These are phyloP conservation scores for Limnanthes douglasii DNA, from an alignment of 345 rosid genomes.

Conservation along the genomic window DNA sequence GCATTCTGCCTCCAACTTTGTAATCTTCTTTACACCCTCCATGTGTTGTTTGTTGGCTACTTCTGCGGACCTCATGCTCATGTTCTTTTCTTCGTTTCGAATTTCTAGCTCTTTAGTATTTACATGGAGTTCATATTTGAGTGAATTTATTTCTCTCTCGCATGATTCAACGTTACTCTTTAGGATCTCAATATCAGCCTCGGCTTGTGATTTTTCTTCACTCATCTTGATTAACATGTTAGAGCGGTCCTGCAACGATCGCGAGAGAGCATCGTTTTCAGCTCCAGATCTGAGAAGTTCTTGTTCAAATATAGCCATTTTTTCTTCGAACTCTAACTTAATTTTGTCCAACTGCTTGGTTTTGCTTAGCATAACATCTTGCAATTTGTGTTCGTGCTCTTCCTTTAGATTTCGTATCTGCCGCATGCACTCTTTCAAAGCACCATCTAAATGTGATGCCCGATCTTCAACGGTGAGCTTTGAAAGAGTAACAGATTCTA, in stretches of 20 bases:
- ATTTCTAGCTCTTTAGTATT: constrained; percentile 76
- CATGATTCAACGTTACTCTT: constrained; percentile 73
- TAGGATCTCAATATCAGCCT: constrained; percentile 62
- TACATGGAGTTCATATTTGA: constrained; percentile 72
- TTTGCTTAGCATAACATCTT: constrained; percentile 40
- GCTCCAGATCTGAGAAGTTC: constrained; percentile 62
- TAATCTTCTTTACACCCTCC: constrained; percentile 85
- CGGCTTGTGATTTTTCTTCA: constrained; percentile 70
- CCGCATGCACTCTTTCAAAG: constrained; percentile 83
- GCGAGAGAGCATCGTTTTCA: constrained; percentile 53
- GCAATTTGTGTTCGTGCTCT: constrained; percentile 66
- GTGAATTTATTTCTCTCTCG: constrained; percentile 70
- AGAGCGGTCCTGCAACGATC: constrained; percentile 77
- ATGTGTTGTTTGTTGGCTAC: constrained; percentile 76
- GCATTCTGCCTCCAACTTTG: constrained; percentile 87
- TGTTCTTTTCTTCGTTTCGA: constrained; percentile 89
- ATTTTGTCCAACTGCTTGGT: constrained; percentile 49
- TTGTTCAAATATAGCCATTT: constrained; percentile 40
- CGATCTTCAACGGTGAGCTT: constrained; percentile 75
- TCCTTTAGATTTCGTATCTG: constrained; percentile 77
- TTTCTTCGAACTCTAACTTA: constrained; percentile 46
- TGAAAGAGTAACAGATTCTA: constrained; percentile 61
- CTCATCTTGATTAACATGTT: constrained; percentile 55
- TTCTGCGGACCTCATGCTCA: constrained; percentile 89
- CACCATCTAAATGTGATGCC: constrained; percentile 75